Conservation (phyloP, 2,329 filamentous ascomycete genomes). For the Thyridium curvatum region DNA sequence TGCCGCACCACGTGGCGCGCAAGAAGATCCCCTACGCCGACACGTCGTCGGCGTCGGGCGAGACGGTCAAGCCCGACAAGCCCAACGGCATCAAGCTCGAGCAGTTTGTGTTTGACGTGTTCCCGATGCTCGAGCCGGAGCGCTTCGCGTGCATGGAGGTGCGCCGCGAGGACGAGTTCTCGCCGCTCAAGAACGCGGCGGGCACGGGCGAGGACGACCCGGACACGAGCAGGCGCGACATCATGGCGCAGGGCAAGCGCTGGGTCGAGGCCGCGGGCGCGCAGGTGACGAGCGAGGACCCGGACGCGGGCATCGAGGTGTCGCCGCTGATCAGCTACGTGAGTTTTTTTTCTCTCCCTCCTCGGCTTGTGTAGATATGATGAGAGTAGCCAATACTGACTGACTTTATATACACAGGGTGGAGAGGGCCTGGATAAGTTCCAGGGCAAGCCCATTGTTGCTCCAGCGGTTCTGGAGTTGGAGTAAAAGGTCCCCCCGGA, state of each 20-base stretch:
- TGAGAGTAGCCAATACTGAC: conserved; percentile 12
- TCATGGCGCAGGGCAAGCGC: conserved; percentile 81
- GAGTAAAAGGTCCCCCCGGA: too few species aligned
- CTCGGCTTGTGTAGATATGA: neutral
- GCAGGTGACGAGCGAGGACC: conserved; percentile 58
- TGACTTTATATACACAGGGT: conserved; percentile 31
- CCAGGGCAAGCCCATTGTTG: conserved; percentile 44
- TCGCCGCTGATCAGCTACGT: conserved; percentile 94
- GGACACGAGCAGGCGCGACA: conserved; percentile 85
- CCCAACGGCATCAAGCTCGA: conserved; percentile 98
- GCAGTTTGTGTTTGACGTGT: conserved; percentile 98
- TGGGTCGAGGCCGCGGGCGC: conserved; percentile 80
- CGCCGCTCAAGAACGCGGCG: conserved; percentile 83
- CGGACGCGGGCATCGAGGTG: conserved; percentile 71
- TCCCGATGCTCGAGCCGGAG: conserved; percentile 76
- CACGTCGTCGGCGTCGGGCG: conserved; percentile 58
- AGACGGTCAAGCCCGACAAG: conserved; percentile 82
- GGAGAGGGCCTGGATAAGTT: conserved; percentile 57
- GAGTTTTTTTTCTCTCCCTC: conserved; percentile 37
- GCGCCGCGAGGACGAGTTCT: conserved; percentile 95
- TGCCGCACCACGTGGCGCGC: conserved; percentile 91
- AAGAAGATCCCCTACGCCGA: conserved; percentile 96
- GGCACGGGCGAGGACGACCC: conserved; percentile 89
- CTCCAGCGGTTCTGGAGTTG: conserved; percentile 44
- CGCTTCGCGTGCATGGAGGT: conserved; percentile 97